Conservation (phyloP, 371 early-diverging fungal genomes). For the Apophysomyces sp. region DNA sequence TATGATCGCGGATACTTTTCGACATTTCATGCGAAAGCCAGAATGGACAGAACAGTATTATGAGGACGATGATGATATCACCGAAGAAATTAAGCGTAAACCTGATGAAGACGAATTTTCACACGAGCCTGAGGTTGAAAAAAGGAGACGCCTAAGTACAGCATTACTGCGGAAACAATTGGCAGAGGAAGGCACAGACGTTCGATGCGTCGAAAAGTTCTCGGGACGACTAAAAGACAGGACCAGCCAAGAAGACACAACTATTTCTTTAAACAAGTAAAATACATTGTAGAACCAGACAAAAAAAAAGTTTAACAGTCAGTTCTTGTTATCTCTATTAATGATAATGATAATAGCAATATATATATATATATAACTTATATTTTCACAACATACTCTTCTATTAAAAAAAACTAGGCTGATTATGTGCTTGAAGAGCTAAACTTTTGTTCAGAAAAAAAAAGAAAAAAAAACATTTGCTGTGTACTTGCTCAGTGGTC, state of each 20-base stretch:
- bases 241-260: not conserved
- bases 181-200: slow-evolving; percentile 30
- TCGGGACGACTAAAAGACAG: not conserved
- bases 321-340: too few relatives aligned
- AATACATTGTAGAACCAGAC: not conserved
- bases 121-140: not conserved
- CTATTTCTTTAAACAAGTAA: not conserved
- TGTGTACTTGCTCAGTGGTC: too few relatives aligned
- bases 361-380: not conserved
- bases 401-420: not conserved
- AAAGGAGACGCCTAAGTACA: slow-evolving; percentile 17
- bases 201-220: slow-evolving; percentile 21
- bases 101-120: not conserved
- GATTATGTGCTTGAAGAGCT: not conserved
- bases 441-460: too few relatives aligned
- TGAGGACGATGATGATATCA: slow-evolving; percentile 17
- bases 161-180: slow-evolving; percentile 25
- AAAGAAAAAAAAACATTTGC: too few relatives aligned
- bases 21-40: slow-evolving; percentile 53
- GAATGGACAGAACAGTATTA: slow-evolving; percentile 47
- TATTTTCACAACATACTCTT: not conserved
- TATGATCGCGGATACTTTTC: slow-evolving; percentile 53
- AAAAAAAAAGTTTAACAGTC: not conserved
- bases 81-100: not conserved
- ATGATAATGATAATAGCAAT: not conserved